Percentiles rank a stretch among this genome's conserved stretches.
Conservation (phyloP, 1,139 yeast species). For the Suhomyces kunorum region DNA sequence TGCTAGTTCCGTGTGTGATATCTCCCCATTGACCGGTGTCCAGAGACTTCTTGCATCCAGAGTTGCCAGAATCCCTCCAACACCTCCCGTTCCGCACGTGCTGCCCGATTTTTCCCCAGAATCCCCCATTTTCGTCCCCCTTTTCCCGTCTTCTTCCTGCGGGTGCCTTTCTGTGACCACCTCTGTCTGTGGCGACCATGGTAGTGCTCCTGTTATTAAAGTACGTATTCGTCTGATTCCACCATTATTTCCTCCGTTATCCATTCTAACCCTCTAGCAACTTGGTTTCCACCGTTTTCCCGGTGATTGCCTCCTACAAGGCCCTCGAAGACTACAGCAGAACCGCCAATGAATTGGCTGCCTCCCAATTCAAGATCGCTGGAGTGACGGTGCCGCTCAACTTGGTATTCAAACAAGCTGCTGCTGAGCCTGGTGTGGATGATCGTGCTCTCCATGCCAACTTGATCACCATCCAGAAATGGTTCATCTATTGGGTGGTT, state of each 20-base stretch:
- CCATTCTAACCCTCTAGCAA: constrained; percentile 25
- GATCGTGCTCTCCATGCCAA: constrained; percentile 27
- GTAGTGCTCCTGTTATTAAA: constrained; percentile 15
- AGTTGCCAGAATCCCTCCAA: not conserved
- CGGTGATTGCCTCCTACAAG: constrained; percentile 53
- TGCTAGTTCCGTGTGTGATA: too few species aligned
- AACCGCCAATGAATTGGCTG: constrained; percentile 25
- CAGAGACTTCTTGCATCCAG: too few species aligned
- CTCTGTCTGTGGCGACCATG: constrained; percentile 13
- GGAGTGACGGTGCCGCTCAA: constrained; percentile 40
- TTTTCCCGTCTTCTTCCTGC: not conserved
- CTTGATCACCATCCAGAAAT: constrained; percentile 49
- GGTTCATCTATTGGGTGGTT: constrained; percentile 63
- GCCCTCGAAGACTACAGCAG: constrained; percentile 46
- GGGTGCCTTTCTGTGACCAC: not conserved
- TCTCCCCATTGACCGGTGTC: too few species aligned
- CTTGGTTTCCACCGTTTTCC: constrained; percentile 49
- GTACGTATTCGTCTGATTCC: constrained; percentile 12
- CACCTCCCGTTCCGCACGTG: too few species aligned
- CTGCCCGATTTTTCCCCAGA: too few species aligned
- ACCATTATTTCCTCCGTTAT: not conserved
- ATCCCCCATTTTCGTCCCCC: not conserved
- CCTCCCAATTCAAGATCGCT: constrained; percentile 34
- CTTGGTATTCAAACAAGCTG: constrained; percentile 23
- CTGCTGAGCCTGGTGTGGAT: constrained; percentile 9